Conservation (phyloP, 176 grass and related monocot species). For the bread wheat (Triticum aestivum) region DNA sequence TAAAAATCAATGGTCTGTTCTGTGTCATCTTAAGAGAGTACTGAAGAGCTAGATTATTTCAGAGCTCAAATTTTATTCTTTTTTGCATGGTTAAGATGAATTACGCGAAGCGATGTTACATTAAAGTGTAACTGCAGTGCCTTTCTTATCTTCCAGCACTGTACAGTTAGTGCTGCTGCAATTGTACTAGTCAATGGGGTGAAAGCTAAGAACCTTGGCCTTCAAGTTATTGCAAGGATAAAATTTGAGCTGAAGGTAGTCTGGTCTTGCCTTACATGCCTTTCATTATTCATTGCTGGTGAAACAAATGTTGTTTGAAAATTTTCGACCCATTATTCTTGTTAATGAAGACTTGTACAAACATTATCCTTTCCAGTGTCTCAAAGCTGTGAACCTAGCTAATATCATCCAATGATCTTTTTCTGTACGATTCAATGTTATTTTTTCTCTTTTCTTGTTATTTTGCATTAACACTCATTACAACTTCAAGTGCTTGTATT, state of each 20-base stretch:
- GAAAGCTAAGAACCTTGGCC: conserved; percentile 75
- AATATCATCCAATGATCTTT: neutral
- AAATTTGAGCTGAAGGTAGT: too few species aligned
- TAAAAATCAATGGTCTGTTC: neutral
- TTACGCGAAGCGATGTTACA: neutral
- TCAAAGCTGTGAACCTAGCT: neutral
- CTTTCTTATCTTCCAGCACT: conserved; percentile 8
- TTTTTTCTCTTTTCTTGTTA: neutral
- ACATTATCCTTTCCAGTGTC: neutral
- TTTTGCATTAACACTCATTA: neutral
- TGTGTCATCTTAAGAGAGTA: neutral
- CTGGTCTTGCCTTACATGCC: conserved; percentile 52
- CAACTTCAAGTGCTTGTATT: conserved; percentile 71
- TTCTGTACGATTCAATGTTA: neutral
- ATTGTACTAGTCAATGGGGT: conserved; percentile 76
- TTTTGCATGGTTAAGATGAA: neutral
- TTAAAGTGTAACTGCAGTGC: conserved; percentile 2
- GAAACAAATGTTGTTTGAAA: neutral
- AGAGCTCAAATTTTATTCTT: neutral
- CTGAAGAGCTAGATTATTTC: neutral
- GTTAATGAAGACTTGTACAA: neutral
- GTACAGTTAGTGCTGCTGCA: conserved; percentile 74
- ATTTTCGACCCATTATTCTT: neutral
- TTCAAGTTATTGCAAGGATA: conserved; percentile 72
- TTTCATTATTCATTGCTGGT: neutral